These are phyloP conservation scores for Ochromonadaceae sp. DNA, from an alignment of 352 stramenopile genomes.

Conservation along the genomic window DNA sequence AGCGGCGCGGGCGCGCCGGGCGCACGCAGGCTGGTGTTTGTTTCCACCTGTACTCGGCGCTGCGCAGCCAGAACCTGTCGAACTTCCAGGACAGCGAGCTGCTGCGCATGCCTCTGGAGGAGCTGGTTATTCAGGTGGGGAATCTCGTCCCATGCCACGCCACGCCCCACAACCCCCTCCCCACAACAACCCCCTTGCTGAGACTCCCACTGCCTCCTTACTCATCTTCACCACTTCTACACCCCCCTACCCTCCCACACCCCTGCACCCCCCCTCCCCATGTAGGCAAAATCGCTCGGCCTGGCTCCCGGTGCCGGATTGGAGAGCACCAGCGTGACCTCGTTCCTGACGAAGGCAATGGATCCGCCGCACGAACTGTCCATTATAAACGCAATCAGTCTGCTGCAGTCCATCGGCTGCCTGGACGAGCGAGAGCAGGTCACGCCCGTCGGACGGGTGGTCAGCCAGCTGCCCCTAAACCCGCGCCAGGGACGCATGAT, in stretches of 20 bases:
- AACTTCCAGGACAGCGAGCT: slow-evolving; percentile 46
- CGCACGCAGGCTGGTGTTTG: slow-evolving; percentile 78
- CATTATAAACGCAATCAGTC: slow-evolving; percentile 55
- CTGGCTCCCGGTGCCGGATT: slow-evolving; percentile 34
- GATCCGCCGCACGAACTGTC: slow-evolving; percentile 34
- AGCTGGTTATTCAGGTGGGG: slow-evolving; percentile 43
- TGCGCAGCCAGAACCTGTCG: slow-evolving; percentile 41
- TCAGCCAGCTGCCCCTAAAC: slow-evolving; percentile 85
- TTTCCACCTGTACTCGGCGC: slow-evolving; percentile 59
- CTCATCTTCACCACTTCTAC: too few relatives aligned
- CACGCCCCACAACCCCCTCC: slow-evolving; percentile 1
- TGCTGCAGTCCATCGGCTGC: slow-evolving; percentile 68
- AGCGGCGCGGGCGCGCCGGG: slow-evolving; percentile 75
- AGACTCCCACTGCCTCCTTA: too few relatives aligned
- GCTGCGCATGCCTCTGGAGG: slow-evolving; percentile 42
- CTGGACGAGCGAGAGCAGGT: slow-evolving; percentile 47
- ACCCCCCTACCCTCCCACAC: too few relatives aligned
- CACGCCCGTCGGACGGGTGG: slow-evolving; percentile 74
- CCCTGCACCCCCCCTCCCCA: too few relatives aligned
- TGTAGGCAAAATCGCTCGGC: slow-evolving; percentile 36
- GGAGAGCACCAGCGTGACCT: slow-evolving; percentile 19
- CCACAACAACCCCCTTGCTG: too few relatives aligned
- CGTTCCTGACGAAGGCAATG: slow-evolving; percentile 33
- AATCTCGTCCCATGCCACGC: background rate
- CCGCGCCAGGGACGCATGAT: slow-evolving; percentile 91